Evolutionary conservation across 805 yeast species (phyloP).

Genomic region (Saturnispora gosingensis): DNA sequence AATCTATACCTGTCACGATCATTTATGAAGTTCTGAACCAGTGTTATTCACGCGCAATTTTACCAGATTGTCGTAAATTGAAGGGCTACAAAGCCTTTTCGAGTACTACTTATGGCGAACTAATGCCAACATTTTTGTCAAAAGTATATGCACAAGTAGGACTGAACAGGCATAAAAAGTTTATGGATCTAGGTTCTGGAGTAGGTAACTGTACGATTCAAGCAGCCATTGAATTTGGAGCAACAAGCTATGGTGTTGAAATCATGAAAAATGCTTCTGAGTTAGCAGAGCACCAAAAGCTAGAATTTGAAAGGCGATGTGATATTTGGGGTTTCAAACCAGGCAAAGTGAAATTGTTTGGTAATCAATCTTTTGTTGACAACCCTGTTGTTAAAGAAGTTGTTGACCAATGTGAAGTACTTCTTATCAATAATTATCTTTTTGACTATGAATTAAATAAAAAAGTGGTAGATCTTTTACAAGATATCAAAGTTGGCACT

Average conservation of each 20-base stretch:
- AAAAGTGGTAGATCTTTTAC: conserved; percentile 53
- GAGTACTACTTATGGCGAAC: conserved; percentile 84
- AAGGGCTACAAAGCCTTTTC: conserved; percentile 77
- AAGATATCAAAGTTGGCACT: conserved; percentile 60
- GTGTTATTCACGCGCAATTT: conserved; percentile 67
- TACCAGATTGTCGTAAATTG: conserved; percentile 59
- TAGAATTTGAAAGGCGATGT: conserved; percentile 50
- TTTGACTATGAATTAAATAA: conserved; percentile 69
- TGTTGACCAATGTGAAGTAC: conserved; percentile 56
- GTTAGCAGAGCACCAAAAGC: conserved; percentile 51
- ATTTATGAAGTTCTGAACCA: conserved; percentile 65
- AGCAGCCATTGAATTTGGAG: conserved; percentile 81
- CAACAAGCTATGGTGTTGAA: conserved; percentile 82
- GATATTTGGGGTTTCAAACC: conserved; percentile 54
- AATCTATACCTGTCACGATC: conserved; percentile 31
- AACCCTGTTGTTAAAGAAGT: conserved; percentile 46
- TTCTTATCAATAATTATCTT: conserved; percentile 74
- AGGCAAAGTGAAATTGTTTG: conserved; percentile 48
- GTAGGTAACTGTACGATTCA: conserved; percentile 89
- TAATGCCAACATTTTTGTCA: conserved; percentile 68
- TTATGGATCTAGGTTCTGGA: conserved; percentile 88
- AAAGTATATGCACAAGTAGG: conserved; percentile 54
- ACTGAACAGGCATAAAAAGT: conserved; percentile 44
- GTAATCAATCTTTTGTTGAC: conserved; percentile 62
- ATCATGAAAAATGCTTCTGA: conserved; percentile 75